These are phyloP conservation scores for Asterella californica DNA, from an alignment of 225 moss, liverwort and hornwort genomes.

Conservation along the genomic window DNA sequence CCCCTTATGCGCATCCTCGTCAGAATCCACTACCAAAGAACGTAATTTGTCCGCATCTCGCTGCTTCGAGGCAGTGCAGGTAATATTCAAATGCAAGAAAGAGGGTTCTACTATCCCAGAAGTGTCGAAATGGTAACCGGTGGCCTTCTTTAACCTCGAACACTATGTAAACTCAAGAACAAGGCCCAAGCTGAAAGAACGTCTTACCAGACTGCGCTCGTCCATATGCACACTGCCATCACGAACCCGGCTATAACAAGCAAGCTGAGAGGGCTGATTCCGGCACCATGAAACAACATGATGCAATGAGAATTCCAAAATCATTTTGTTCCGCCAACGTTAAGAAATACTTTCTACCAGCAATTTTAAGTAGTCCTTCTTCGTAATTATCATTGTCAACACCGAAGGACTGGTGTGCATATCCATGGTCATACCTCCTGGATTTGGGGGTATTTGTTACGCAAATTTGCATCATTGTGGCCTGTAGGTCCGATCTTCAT, in stretches of 20 bases:
- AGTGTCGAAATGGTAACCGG: no score
- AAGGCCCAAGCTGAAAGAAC: no score
- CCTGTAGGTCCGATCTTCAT: constrained; percentile 91
- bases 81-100: no score
- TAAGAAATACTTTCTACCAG: no score
- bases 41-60: neutral
- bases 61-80: no score
- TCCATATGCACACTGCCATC: constrained; percentile 81
- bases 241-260: constrained; percentile 72
- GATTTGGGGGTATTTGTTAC: constrained; percentile 80
- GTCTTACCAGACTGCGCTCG: constrained; percentile 78
- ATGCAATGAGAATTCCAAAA: neutral
- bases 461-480: constrained; percentile 83
- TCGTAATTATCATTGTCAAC: neutral
- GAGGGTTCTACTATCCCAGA: no score
- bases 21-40: neutral
- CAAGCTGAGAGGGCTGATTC: constrained; percentile 66
- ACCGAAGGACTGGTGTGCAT: neutral
- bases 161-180: no score
- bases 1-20: neutral
- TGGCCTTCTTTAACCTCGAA: no score
- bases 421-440: constrained; percentile 55
- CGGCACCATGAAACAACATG: constrained; percentile 10
- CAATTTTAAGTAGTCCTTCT: neutral
- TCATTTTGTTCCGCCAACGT: no score